Evolutionary conservation across 768 basidiomycete genomes (phyloP).

Genomic region (Rhodotorula babjevae): DNA sequence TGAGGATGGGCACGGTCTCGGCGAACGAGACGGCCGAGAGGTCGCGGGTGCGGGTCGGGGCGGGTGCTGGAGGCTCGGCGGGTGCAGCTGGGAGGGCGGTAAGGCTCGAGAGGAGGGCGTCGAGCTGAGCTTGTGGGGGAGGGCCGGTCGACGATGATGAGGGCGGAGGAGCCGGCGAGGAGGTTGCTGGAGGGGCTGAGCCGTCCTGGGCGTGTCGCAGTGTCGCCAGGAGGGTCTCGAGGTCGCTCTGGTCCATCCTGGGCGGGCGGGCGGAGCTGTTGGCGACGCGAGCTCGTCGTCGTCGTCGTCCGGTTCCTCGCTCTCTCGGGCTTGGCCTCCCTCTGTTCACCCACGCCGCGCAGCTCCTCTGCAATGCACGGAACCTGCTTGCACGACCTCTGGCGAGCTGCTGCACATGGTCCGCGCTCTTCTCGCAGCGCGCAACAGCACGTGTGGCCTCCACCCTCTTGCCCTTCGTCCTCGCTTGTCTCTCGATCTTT

Average conservation of each 20-base stretch:
- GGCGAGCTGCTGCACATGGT: too few relatives aligned
- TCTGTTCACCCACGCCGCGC: too few relatives aligned
- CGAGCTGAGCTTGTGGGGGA: constrained; percentile 20
- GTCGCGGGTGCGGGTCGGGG: constrained; percentile 1
- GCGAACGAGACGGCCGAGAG: constrained; percentile 21
- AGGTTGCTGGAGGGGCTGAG: not conserved
- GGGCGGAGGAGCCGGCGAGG: not conserved
- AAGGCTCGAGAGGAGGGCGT: constrained; percentile 24
- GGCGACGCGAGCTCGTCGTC: too few relatives aligned
- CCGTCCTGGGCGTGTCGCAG: constrained; percentile 18
- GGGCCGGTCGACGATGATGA: not conserved
- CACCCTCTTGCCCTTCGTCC: too few relatives aligned
- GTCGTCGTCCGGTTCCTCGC: too few relatives aligned
- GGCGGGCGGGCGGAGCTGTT: not conserved
- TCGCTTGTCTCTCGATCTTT: too few relatives aligned
- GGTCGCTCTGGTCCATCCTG: constrained; percentile 26
- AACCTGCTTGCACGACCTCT: too few relatives aligned
- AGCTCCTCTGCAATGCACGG: too few relatives aligned
- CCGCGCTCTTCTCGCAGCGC: too few relatives aligned
- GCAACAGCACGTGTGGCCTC: too few relatives aligned
- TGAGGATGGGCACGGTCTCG: constrained; percentile 28
- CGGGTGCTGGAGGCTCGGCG: not conserved
- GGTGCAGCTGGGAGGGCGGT: constrained; percentile 4
- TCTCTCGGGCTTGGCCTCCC: too few relatives aligned
- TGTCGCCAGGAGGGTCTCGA: constrained; percentile 8